Conservation (phyloP, 2,329 filamentous ascomycete genomes). For the Claviceps fusiformis region DNA sequence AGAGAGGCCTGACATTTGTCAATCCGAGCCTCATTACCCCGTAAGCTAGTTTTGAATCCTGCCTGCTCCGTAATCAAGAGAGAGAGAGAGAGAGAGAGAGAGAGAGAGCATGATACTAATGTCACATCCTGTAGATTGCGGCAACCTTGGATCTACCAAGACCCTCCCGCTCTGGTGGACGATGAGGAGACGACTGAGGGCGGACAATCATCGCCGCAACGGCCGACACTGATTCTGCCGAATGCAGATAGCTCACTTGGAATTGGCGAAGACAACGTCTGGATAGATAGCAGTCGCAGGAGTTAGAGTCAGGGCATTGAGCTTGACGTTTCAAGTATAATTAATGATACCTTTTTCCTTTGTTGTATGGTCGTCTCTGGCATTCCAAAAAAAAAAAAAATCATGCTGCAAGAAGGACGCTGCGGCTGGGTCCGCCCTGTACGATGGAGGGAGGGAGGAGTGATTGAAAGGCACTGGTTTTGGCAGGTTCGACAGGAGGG, state of each 20-base stretch:
- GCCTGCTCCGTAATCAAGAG: not conserved
- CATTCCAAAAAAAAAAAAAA: not conserved
- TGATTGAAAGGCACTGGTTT: no score
- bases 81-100: not conserved
- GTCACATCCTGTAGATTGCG: slow-evolving; percentile 35
- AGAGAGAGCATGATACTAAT: not conserved
- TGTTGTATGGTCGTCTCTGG: not conserved
- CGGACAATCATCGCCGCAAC: slow-evolving; percentile 8
- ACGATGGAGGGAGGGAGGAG: not conserved
- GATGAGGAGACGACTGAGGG: slow-evolving; percentile 16
- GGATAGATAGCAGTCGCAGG: slow-evolving; percentile 15
- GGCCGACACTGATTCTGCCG: slow-evolving; percentile 17
- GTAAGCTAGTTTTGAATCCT: slow-evolving; percentile 31
- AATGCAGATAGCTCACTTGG: slow-evolving; percentile 23
- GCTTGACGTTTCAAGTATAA: not conserved
- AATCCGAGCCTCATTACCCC: slow-evolving; percentile 62
- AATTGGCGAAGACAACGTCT: slow-evolving; percentile 27
- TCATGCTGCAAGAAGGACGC: not conserved
- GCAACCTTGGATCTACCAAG: slow-evolving; percentile 54
- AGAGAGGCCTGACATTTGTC: slow-evolving; percentile 56
- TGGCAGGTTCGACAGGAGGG: not conserved
- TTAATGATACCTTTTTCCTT: not conserved
- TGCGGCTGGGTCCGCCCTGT: not conserved
- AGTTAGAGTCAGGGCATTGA: not conserved
- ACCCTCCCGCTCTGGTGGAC: slow-evolving; percentile 31